Evolutionary conservation across 1,284 basidiomycete species (phyloP).

Genomic region (Clitocybe nebularis): DNA sequence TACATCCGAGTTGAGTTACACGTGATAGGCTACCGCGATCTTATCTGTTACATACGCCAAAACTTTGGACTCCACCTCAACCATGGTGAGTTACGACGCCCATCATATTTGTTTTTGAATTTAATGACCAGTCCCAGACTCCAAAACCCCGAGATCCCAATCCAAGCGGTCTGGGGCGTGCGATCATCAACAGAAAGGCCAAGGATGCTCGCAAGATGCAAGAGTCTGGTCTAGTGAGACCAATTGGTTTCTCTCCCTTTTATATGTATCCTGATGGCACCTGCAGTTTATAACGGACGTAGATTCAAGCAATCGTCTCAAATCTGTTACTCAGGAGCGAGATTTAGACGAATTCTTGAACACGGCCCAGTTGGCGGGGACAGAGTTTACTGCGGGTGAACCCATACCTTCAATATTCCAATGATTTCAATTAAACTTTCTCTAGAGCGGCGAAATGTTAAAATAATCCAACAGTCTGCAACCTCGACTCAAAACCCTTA

Average conservation of each 20-base stretch:
- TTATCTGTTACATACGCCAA: no score
- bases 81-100: constrained; percentile 12
- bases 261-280: constrained; percentile 1
- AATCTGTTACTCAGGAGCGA: constrained; percentile 93
- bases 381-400: constrained; percentile 95
- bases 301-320: constrained; percentile 67
- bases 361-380: constrained; percentile 91
- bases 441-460: constrained; percentile 86
- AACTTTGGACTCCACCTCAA: not conserved
- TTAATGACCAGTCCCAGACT: constrained; percentile 25
- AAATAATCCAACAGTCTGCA: constrained; percentile 75
- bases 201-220: constrained; percentile 76
- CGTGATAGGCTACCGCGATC: no score
- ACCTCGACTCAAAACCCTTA: constrained; percentile 78
- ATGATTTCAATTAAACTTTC: not conserved
- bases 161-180: constrained; percentile 80
- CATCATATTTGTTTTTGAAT: not conserved
- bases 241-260: constrained; percentile 1
- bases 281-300: constrained; percentile 77
- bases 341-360: constrained; percentile 96
- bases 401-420: constrained; percentile 10
- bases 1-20: no score
- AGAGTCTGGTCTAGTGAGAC: constrained; percentile 74
- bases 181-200: constrained; percentile 84
- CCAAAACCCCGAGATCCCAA: constrained; percentile 55